A percentile compares a stretch with the other conserved stretches of the same genome.
Conservation (phyloP, 1,284 basidiomycete species). For the Tylopilus sp. region DNA sequence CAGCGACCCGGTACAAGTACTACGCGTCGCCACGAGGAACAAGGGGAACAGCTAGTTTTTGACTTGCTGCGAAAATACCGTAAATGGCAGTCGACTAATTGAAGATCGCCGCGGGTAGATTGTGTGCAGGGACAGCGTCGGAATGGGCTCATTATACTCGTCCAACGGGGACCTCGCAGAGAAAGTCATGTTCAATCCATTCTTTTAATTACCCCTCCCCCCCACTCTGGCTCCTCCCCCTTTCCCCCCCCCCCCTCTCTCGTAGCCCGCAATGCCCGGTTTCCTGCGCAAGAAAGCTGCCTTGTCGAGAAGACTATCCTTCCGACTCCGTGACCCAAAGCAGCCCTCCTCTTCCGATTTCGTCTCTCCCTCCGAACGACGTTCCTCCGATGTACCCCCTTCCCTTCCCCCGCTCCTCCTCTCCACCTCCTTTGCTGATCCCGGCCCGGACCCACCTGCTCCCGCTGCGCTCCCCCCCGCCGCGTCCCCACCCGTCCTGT, state of each 20-base stretch:
- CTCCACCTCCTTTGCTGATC: conserved; percentile 21
- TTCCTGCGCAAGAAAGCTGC: conserved; percentile 47
- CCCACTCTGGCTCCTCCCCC: too few relatives aligned
- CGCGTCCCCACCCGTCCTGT: conserved; percentile 17
- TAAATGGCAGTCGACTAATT: conserved; percentile 10
- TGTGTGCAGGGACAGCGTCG: conserved; percentile 7
- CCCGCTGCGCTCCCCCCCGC: conserved; percentile 11
- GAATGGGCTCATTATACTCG: conserved; percentile 4
- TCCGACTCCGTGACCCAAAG: conserved; percentile 1
- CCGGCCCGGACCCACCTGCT: conserved; percentile 1
- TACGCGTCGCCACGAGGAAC: conserved; percentile 7
- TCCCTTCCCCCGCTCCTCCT: conserved; percentile 40
- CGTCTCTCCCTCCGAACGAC: conserved; percentile 13
- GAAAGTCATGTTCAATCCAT: conserved; percentile 3
- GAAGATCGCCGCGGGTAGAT: conserved; percentile 22
- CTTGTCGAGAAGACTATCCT: not conserved
- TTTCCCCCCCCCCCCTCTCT: too few relatives aligned
- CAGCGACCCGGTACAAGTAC: not conserved
- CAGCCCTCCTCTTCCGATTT: conserved; percentile 16
- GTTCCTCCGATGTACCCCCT: conserved; percentile 16
- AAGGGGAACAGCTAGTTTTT: not conserved
- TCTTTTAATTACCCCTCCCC: conserved; percentile 9
- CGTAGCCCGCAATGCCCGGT: conserved; percentile 46
- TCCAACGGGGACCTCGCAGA: conserved; percentile 13
- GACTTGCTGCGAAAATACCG: conserved; percentile 4